Evolutionary conservation across 306 rosid species (phyloP).

Genomic region (Trifolium pratense): DNA sequence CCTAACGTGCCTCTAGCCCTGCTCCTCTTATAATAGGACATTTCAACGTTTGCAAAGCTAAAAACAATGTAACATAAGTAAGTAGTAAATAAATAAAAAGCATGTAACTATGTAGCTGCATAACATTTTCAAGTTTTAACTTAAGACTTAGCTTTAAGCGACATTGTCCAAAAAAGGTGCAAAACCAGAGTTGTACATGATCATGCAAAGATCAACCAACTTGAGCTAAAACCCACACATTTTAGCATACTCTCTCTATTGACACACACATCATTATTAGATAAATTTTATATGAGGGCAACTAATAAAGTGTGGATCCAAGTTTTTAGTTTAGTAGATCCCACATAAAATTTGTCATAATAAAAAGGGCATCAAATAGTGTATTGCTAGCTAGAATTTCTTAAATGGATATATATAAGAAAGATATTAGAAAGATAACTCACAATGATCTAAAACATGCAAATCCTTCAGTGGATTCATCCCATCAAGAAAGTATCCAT

Average conservation of each 20-base stretch:
- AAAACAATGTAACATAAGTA: conserved; percentile 38
- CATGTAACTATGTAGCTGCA: conserved; percentile 12
- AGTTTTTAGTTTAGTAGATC: too few species aligned
- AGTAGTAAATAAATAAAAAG: conserved; percentile 16
- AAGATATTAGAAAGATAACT: too few species aligned
- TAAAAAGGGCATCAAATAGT: too few species aligned
- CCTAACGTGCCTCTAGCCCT: conserved; percentile 97
- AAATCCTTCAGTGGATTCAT: conserved; percentile 85
- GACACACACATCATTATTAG: not conserved
- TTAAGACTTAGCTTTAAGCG: not conserved
- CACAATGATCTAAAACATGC: conserved; percentile 84
- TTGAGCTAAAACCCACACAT: not conserved
- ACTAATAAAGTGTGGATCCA: not conserved
- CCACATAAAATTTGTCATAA: too few species aligned
- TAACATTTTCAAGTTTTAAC: conserved; percentile 13
- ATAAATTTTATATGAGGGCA: too few species aligned
- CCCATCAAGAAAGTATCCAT: too few species aligned
- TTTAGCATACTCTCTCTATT: not conserved
- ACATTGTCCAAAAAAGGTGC: not conserved
- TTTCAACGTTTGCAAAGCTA: conserved; percentile 82
- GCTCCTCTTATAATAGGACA: conserved; percentile 82
- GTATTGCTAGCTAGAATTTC: too few species aligned
- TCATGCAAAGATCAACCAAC: conserved; percentile 23
- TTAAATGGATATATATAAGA: conserved; percentile 17
- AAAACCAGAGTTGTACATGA: too few species aligned